A percentile compares a stretch with the other conserved stretches of the same genome.
Evolutionary conservation across 805 yeast genomes (phyloP).

Genomic region (Candida pseudoglaebosa): DNA sequence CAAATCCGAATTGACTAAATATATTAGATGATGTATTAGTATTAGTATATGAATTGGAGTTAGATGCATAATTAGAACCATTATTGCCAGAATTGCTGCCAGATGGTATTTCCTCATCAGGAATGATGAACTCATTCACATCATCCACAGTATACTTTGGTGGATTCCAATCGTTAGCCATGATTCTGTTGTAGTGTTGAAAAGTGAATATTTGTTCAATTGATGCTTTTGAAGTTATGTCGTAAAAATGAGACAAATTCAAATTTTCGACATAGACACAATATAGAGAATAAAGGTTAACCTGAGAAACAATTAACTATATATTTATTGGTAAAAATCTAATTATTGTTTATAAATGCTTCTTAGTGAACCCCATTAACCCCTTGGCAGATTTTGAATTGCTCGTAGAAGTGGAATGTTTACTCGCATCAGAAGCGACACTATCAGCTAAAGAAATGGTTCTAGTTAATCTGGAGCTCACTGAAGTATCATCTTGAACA

Average conservation of each 20-base stretch:
- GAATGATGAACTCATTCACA: slow-evolving; percentile 31
- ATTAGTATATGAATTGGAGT: background rate
- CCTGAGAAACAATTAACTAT: no score
- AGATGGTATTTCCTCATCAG: slow-evolving; percentile 28
- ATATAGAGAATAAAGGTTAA: no score
- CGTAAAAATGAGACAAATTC: no score
- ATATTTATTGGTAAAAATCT: background rate
- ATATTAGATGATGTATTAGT: slow-evolving; percentile 5
- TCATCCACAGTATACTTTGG: slow-evolving; percentile 11
- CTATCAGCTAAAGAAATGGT: slow-evolving; percentile 17
- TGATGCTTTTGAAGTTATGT: no score
- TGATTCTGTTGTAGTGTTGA: background rate
- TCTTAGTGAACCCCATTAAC: slow-evolving; percentile 13
- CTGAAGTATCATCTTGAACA: slow-evolving; percentile 9
- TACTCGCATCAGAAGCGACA: slow-evolving; percentile 17
- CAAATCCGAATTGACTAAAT: slow-evolving; percentile 14
- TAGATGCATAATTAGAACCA: slow-evolving; percentile 2
- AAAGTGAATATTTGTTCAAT: background rate
- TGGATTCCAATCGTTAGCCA: slow-evolving; percentile 8
- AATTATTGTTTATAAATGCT: slow-evolving; percentile 5
- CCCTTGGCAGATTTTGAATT: slow-evolving; percentile 14
- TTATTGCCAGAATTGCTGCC: background rate
- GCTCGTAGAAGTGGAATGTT: slow-evolving; percentile 11
- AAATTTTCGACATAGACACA: no score
- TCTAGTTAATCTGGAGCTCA: slow-evolving; percentile 7